Base-by-base conservation (phyloP, 2,329 filamentous ascomycete genomes). In the Neofusicoccum cordaticola region DNA sequence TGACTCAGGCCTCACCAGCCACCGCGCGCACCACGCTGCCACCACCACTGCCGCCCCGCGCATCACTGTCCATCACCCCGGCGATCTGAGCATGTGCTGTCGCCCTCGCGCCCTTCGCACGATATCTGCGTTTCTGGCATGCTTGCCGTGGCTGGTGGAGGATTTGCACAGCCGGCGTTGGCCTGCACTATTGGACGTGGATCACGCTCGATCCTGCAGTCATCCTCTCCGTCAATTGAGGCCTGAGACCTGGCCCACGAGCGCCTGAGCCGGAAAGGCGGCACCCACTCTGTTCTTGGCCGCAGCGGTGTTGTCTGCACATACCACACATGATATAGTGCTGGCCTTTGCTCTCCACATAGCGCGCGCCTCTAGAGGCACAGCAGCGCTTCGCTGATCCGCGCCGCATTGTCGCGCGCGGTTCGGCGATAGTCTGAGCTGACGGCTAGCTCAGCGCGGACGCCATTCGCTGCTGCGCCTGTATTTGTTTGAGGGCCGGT, bases 1-100 rank as follows among this genome's bases (percentile, higher is more conserved):
- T 60, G 56, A 60, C 41, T 60, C 56, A 60, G 17, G 56, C 31
- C 27, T 35, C 56, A 37, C 41, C 56, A 47, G 56, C 56, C 56
- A 60, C 56, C 27, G n/a, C 5, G 41, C n/a, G 56, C 56, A 22
- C 56, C 27, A 31, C 27, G 27, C 27, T 7, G 22, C 15, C 56
- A 15, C n/a, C n/a, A n/a, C n/a, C n/a, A n/a, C 42, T 7, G 22
- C 15, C 56, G 27, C 42, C 42, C 42, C 42, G 42, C 56, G 31
- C 56, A 37, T 47, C 42, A 22, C 31, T 19, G 56, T n/a, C 27
- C 31, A 47, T 42, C 53, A 17, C 22, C 13, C 22, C 15, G 41
- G 15, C n/a, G 53, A 45, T 58, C 53, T 2, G 22, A 22, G 27
- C 7, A 7, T 37, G 34, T 7, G 12, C 15, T 13, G 27, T 8